A percentile compares a stretch with the other conserved stretches of the same genome.
These are phyloP conservation scores for Tympanopsis confertula DNA, from an alignment of 2,329 filamentous ascomycete genomes.

Conservation along the genomic window DNA sequence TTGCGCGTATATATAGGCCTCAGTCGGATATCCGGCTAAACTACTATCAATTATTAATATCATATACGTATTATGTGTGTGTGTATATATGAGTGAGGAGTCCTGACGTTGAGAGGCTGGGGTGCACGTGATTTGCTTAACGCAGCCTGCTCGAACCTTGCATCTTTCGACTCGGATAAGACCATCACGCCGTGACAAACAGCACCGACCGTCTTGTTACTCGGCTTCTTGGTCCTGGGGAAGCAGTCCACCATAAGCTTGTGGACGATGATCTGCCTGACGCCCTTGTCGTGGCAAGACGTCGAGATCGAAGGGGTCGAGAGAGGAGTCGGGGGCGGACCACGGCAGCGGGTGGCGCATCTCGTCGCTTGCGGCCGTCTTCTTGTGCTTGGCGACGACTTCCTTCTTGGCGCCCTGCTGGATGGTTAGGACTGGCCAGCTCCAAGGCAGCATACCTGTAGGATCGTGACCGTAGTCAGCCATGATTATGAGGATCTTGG, in stretches of 20 bases:
- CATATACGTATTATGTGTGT: too few species aligned
- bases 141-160: too few species aligned
- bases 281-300: slow-evolving; percentile 39
- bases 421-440: background rate
- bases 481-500: slow-evolving; percentile 34
- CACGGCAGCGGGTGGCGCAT: slow-evolving; percentile 31
- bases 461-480: slow-evolving; percentile 43
- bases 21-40: too few species aligned
- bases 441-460: slow-evolving; percentile 23
- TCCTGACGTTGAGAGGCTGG: too few species aligned
- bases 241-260: slow-evolving; percentile 31
- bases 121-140: too few species aligned
- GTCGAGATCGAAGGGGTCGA: slow-evolving; percentile 32
- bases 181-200: slow-evolving; percentile 42
- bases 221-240: slow-evolving; percentile 29
- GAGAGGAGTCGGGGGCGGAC: slow-evolving; percentile 27
- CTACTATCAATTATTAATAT: too few species aligned
- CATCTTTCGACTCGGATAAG: slow-evolving; percentile 26
- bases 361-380: slow-evolving; percentile 27
- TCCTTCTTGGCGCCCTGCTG: slow-evolving; percentile 28
- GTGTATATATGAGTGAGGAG: too few species aligned
- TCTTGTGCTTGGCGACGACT: slow-evolving; percentile 27
- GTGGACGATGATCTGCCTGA: slow-evolving; percentile 37
- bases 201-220: slow-evolving; percentile 30
- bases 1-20: too few species aligned